A percentile compares a stretch with the other conserved stretches of the same genome.
Evolutionary conservation across 2,329 filamentous ascomycete genomes (phyloP).

Genomic region (Paraconiothyrium brasiliense): DNA sequence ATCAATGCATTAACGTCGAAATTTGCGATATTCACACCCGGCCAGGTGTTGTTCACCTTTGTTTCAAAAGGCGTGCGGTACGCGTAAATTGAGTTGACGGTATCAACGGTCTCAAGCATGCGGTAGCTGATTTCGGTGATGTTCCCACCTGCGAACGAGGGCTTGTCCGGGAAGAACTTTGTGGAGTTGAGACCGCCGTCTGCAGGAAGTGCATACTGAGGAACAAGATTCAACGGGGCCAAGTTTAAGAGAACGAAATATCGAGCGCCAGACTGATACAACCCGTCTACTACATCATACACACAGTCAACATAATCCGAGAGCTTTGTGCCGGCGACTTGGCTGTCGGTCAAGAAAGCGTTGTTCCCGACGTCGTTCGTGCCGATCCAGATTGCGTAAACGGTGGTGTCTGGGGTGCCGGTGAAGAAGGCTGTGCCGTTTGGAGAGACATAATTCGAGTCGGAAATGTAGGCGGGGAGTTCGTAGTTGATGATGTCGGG

Average conservation of each 20-base stretch:
- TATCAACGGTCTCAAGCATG: constrained; percentile 62
- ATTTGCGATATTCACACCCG: constrained; percentile 68
- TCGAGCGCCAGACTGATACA: constrained; percentile 73
- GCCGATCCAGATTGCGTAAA: constrained; percentile 82
- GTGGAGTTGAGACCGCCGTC: constrained; percentile 55
- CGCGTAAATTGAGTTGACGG: constrained; percentile 61
- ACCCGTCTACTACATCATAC: constrained; percentile 67
- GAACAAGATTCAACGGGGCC: constrained; percentile 72
- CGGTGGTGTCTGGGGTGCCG: constrained; percentile 66
- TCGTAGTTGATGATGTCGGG: constrained; percentile 64
- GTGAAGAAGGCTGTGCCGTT: constrained; percentile 56
- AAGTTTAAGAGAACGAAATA: constrained; percentile 78
- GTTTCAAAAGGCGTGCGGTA: constrained; percentile 62
- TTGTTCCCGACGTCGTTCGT: constrained; percentile 78
- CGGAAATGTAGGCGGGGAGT: constrained; percentile 58
- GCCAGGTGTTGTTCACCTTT: constrained; percentile 54
- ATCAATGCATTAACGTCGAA: constrained; percentile 73
- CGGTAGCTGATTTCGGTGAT: constrained; percentile 59
- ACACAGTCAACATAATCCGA: constrained; percentile 74
- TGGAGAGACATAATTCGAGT: constrained; percentile 44
- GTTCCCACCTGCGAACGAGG: constrained; percentile 48
- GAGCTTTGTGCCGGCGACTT: constrained; percentile 68
- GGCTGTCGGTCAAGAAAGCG: constrained; percentile 72
- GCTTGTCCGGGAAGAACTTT: constrained; percentile 59
- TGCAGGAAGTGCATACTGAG: constrained; percentile 68